Evolutionary conservation across 805 yeast genomes (phyloP), one percentile per base, ranked within the genome.

Genomic region (Candida manassasensis): DNA sequence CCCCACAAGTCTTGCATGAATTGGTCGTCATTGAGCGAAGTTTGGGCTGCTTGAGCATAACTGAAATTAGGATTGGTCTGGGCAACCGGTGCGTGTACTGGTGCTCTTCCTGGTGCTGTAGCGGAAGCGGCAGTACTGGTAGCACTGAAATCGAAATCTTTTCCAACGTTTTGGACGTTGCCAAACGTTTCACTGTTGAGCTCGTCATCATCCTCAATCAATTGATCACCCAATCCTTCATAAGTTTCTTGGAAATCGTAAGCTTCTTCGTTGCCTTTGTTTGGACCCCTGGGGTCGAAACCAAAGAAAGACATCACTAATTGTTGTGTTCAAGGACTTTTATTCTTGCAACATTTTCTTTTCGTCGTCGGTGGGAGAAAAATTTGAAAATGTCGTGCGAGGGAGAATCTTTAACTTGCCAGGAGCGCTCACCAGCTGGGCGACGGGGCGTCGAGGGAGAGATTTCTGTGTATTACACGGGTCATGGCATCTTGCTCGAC

Each of bases 191-290:
- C 88, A 43, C 78, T 84, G 52, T 85, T 84, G 46, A 81, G 69
- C 25, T 83, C 93, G 53, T 86, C 96, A 32, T 82, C 89, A 21
- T 75, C 81, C 38, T 78, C 84, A 21, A 69, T 73, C 32, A 65
- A 69, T 44, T 47, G 59, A n/a, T 78, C 84, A 4, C 86, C 94
- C 37, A 81, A 69, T 2, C 90, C 89, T 37, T 79, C 84, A 57
- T 84, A 84, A 13, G 90, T 79, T 21, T 87, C 94, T 49, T 87
- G 94, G 53, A 86, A 87, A 53, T 84, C 88, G 54, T 76, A 69
- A 7, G 74, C 61, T 31, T 69, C 69, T 13, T 44, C 22, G 32
- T 38, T 39, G 27, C 40, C 40, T 25, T 26, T 40, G 21, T 52
- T 57, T 16, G 65, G 66, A 18, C 63, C 75, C 12, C 66, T 52